Percentiles rank a stretch among this genome's conserved stretches.
Evolutionary conservation across 352 stramenopile species (phyloP).

Genomic region (Phytophthora europaea): DNA sequence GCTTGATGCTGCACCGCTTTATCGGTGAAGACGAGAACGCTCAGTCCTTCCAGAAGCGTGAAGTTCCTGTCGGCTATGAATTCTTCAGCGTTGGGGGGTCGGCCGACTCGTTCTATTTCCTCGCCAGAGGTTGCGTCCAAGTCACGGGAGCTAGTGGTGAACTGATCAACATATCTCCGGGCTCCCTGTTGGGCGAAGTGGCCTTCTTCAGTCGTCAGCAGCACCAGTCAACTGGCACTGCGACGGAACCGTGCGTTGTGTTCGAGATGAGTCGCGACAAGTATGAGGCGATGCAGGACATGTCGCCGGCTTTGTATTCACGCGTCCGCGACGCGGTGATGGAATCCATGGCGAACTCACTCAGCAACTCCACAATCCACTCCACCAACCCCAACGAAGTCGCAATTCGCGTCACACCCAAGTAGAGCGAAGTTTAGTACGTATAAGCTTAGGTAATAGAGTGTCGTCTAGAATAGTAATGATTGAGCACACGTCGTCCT

Average conservation of each 20-base stretch:
- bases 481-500: not conserved
- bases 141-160: slow-evolving; percentile 46
- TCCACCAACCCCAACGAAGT: not conserved
- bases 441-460: not conserved
- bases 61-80: slow-evolving; percentile 54
- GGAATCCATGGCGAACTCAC: slow-evolving; percentile 73
- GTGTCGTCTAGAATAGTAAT: no score
- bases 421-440: not conserved
- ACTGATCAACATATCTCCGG: slow-evolving; percentile 50
- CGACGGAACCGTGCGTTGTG: slow-evolving; percentile 56
- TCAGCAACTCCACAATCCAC: slow-evolving; percentile 17
- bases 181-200: slow-evolving; percentile 81
- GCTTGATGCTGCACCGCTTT: slow-evolving; percentile 69
- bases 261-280: slow-evolving; percentile 66
- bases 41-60: slow-evolving; percentile 57
- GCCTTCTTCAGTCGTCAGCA: slow-evolving; percentile 78
- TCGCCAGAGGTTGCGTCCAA: slow-evolving; percentile 61
- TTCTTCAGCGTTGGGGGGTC: slow-evolving; percentile 69
- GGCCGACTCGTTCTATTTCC: slow-evolving; percentile 70
- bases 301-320: slow-evolving; percentile 60
- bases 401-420: not conserved
- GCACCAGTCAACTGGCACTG: slow-evolving; percentile 52
- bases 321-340: slow-evolving; percentile 75
- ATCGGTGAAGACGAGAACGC: slow-evolving; percentile 67
- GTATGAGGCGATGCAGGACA: slow-evolving; percentile 63